Conservation (phyloP, 2,329 filamentous ascomycete genomes). For the Aspergillus flavus region DNA sequence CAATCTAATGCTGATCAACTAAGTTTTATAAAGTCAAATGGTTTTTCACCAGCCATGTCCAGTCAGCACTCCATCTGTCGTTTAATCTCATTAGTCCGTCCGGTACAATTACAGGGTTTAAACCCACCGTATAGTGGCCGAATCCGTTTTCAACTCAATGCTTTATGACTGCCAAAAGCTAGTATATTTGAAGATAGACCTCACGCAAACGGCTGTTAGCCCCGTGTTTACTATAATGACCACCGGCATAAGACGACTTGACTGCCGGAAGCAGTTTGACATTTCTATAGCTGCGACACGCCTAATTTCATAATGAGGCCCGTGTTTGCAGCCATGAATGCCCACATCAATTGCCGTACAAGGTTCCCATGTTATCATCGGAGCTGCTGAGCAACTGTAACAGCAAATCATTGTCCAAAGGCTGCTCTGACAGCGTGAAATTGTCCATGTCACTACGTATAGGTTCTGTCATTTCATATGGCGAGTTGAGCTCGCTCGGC, state of each 20-base stretch:
- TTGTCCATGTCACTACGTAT: neutral
- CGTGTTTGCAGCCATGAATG: neutral
- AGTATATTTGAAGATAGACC: neutral
- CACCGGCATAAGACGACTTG: neutral
- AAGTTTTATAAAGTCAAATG: neutral
- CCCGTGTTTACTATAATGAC: neutral
- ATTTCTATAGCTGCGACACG: neutral
- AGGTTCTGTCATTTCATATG: neutral
- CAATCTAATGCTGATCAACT: neutral
- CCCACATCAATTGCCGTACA: neutral
- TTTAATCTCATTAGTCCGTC: neutral
- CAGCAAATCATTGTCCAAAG: neutral
- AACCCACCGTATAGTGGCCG: neutral
- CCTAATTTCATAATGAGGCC: neutral
- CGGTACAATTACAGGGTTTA: neutral
- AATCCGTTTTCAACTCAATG: neutral
- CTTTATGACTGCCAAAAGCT: neutral
- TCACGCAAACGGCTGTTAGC: neutral
- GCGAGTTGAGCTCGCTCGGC: neutral
- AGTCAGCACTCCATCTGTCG: neutral
- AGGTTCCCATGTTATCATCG: neutral
- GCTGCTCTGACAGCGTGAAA: neutral
- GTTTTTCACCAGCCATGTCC: neutral
- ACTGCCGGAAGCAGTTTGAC: neutral
- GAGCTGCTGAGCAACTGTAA: neutral